Conservation (phyloP, 176 grass and related monocot species). For the Musa beccarii region DNA sequence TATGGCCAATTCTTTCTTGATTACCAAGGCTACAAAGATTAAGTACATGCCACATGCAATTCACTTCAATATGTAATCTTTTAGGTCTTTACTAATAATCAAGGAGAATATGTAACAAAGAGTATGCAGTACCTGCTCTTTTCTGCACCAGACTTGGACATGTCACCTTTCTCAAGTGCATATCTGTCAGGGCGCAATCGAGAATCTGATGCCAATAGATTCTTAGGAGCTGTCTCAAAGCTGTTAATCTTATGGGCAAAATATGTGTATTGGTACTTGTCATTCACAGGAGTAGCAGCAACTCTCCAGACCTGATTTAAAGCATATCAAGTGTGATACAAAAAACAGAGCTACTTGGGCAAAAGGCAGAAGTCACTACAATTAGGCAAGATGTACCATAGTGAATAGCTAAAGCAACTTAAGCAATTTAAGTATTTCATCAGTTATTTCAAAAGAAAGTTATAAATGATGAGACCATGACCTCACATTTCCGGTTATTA, state of each 20-base stretch:
- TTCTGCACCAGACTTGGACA: slow-evolving; percentile 72
- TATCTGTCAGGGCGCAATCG: slow-evolving; percentile 79
- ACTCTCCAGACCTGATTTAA: slow-evolving; percentile 56
- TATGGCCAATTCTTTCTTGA: background rate
- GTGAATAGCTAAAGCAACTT: no score
- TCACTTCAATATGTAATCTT: no score
- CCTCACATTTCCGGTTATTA: no score
- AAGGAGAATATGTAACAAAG: background rate
- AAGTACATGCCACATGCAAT: no score
- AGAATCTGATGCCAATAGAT: slow-evolving; percentile 78
- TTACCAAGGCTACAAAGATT: background rate
- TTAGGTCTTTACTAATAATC: background rate
- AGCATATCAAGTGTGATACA: background rate
- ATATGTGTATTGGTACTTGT: slow-evolving; percentile 84
- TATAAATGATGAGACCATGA: no score
- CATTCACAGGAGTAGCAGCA: slow-evolving; percentile 43
- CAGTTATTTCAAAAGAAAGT: no score
- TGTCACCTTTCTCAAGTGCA: slow-evolving; percentile 80
- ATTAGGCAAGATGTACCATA: no score
- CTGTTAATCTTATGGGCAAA: slow-evolving; percentile 91
- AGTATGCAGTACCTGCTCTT: slow-evolving; percentile 56
- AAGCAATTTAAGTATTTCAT: no score
- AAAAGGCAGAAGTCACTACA: background rate
- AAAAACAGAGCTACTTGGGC: background rate
- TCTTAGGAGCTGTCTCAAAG: slow-evolving; percentile 74